phyloP scores from a whole-genome alignment of 2,329 filamentous ascomycete species.

The Clarireedia sp. region DNA sequence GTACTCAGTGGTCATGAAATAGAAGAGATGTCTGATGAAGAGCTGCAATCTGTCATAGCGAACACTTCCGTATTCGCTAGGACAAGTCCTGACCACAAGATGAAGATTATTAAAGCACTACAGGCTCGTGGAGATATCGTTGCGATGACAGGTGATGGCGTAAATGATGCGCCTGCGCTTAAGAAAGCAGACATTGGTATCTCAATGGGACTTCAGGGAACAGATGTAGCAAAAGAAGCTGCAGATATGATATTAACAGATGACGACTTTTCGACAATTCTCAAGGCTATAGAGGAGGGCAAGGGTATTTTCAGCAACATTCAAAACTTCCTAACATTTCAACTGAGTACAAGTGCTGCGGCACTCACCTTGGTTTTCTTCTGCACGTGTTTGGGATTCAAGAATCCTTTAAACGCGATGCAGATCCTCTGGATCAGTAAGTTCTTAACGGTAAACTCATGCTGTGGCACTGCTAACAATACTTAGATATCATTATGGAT shows the following conservation, averaged over 20 bases:
- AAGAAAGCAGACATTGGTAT: constrained; percentile 98
- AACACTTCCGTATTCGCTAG: constrained; percentile 92
- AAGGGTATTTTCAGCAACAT: constrained; percentile 99
- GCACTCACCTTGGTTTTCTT: constrained; percentile 84
- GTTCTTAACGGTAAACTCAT: constrained; percentile 31
- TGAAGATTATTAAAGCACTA: constrained; percentile 89
- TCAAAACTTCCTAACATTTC: constrained; percentile 97
- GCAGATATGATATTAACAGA: constrained; percentile 91
- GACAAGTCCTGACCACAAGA: constrained; percentile 94
- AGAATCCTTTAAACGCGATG: constrained; percentile 96
- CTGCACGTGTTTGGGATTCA: constrained; percentile 87
- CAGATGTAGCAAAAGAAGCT: constrained; percentile 93
- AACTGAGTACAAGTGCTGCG: constrained; percentile 92
- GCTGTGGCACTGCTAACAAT: constrained; percentile 9
- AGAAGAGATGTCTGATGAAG: constrained; percentile 81
- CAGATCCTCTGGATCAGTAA: constrained; percentile 99
- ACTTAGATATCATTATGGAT: constrained; percentile 95
- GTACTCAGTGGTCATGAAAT: constrained; percentile 86
- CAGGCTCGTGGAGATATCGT: constrained; percentile 93
- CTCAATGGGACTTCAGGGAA: constrained; percentile 90
- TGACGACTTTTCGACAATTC: constrained; percentile 84
- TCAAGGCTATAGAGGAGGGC: constrained; percentile 94
- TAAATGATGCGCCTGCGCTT: constrained; percentile 92
- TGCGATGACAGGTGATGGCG: constrained; percentile 97
- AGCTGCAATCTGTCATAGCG: constrained; percentile 76